Percentiles rank a stretch among this genome's conserved stretches.
Conservation (phyloP, 139 green algal genomes). For the Desmodesmus armatus region DNA sequence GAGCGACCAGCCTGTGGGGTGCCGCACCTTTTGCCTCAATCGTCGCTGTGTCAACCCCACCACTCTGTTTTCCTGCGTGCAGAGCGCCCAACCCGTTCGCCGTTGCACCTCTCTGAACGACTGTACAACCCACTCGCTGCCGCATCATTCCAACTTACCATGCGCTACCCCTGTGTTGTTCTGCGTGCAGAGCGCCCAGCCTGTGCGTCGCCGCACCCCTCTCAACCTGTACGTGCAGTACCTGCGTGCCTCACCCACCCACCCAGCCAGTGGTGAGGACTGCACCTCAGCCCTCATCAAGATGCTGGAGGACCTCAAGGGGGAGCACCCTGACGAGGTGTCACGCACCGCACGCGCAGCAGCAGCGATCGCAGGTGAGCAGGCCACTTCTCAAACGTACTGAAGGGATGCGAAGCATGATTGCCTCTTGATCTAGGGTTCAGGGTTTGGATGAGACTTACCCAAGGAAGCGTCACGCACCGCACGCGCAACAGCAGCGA, state of each 20-base stretch:
- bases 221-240: slow-evolving; percentile 34
- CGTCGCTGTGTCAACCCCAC: background rate
- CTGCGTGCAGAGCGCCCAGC: background rate
- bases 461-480: too few relatives aligned
- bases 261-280: slow-evolving; percentile 8
- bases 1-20: background rate
- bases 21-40: background rate
- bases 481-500: too few relatives aligned
- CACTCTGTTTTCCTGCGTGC: background rate
- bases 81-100: background rate
- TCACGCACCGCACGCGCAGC: slow-evolving; percentile 27
- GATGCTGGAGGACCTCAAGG: slow-evolving; percentile 16
- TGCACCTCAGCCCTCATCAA: slow-evolving; percentile 21
- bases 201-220: slow-evolving; percentile 11
- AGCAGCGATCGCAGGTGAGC: slow-evolving; percentile 19
- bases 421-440: too few relatives aligned
- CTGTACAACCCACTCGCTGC: too few relatives aligned
- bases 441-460: too few relatives aligned
- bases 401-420: too few relatives aligned
- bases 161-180: background rate
- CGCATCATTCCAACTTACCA: too few relatives aligned
- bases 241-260: too few relatives aligned
- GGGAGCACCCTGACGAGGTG: slow-evolving; percentile 22
- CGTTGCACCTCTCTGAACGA: background rate
- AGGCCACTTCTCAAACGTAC: slow-evolving; percentile 1